Base-by-base conservation (phyloP, 2,329 filamentous ascomycete species). In the Pseudocercospora vitis region DNA sequence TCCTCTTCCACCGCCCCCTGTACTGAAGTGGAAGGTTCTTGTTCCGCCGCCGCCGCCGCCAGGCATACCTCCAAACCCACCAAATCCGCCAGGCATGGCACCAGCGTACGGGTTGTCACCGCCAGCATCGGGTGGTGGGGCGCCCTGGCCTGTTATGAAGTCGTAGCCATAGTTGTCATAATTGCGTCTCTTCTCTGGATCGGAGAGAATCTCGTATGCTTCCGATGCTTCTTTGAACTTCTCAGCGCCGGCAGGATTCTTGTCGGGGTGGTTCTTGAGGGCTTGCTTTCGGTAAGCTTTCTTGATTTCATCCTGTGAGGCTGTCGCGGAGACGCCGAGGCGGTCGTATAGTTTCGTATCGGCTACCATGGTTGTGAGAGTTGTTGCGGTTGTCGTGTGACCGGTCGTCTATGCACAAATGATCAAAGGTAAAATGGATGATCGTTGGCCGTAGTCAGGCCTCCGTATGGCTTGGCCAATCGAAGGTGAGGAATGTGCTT, bases 191-290 rank as follows among this genome's bases (percentile, higher is more conserved):
- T 97, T 99, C 71, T 97, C 91, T 56, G 92, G 91, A 67, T 99
- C 94, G 57, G 90, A 95, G 2, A 99, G 85, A 64, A 99, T 95
- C 76, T 99, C 94, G 77, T 96, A 99, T 53, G 94, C 94, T 76
- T 97, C 91, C 1, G 91, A 96, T 61, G 91, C 88, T 72, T 97
- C 94, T 76, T 99, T 99, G 81, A 99, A 99, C 74, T 92, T 96
- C 71, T 97, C 94, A 56, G 84, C 79, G 7, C 92, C 89, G 48
- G 84, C 76, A 24, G 91, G 85, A 80, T 97, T 99, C 81, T 97
- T 99, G 79, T 99, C 94, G 5, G 94, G 94, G 70, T 99, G 94
- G 75, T 85, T 91, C 61, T 71, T 71, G 33, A 97, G 75, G 50
- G 92, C 92, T 52, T 86, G 82, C 80, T 96, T 96, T 59, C 88